Conservation (phyloP, 2,329 filamentous ascomycete species). For the Daldinia eschscholtzii region DNA sequence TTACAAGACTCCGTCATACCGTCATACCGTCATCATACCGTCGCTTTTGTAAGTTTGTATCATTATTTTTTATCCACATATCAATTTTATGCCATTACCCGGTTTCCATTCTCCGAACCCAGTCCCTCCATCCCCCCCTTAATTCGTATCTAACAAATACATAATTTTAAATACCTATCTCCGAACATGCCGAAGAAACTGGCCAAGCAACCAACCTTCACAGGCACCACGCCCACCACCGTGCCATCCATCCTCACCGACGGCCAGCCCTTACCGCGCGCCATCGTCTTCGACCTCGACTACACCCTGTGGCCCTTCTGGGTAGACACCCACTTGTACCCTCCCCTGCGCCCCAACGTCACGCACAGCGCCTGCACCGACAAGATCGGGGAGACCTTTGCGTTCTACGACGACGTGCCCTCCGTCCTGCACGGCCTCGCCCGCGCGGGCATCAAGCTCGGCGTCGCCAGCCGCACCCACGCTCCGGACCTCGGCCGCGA, state of each 20-base stretch:
- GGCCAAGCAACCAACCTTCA: conserved; percentile 48
- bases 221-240: conserved; percentile 45
- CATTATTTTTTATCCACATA: neutral
- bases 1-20: conserved; percentile 7
- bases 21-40: neutral
- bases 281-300: conserved; percentile 95
- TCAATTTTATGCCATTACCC: conserved; percentile 7
- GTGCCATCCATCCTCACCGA: conserved; percentile 62
- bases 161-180: neutral
- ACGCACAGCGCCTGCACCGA: conserved; percentile 62
- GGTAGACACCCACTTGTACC: conserved; percentile 91
- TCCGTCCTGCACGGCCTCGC: conserved; percentile 72
- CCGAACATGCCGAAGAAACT: conserved; percentile 46
- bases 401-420: conserved; percentile 79
- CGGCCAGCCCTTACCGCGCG: conserved; percentile 78
- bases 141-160: neutral
- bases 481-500: conserved; percentile 84
- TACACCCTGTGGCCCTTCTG: conserved; percentile 99
- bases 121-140: neutral
- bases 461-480: conserved; percentile 82
- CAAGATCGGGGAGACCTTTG: conserved; percentile 73
- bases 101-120: neutral
- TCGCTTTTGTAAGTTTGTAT: neutral
- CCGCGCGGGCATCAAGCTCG: conserved; percentile 66
- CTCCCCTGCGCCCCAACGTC: conserved; percentile 71